Conservation (phyloP, 352 stramenopile genomes). For the Phytophthora agathidicida region DNA sequence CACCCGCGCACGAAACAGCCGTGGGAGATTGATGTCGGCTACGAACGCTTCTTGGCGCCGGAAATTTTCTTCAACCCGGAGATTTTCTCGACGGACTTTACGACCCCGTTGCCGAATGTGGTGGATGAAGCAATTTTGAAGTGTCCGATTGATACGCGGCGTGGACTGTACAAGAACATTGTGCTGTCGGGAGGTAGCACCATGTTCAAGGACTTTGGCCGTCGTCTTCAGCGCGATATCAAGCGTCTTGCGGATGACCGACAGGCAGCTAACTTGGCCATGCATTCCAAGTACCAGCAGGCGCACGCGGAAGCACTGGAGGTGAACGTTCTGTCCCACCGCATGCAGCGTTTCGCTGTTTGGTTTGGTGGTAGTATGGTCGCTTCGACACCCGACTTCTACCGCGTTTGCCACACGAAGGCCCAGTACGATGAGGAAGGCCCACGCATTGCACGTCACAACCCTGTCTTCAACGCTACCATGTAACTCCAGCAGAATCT, state of each 20-base stretch:
- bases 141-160: conserved; percentile 95
- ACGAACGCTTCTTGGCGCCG: conserved; percentile 94
- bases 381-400: conserved; percentile 94
- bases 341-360: conserved; percentile 94
- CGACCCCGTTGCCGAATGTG: conserved; percentile 91
- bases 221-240: conserved; percentile 94
- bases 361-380: conserved; percentile 96
- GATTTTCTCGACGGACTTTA: conserved; percentile 95
- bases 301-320: conserved; percentile 80
- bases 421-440: conserved; percentile 97
- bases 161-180: conserved; percentile 97
- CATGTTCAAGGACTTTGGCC: conserved; percentile 98
- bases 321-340: conserved; percentile 95
- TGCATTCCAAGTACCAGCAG: conserved; percentile 76
- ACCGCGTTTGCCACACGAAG: conserved; percentile 96
- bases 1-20: conserved; percentile 81
- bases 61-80: conserved; percentile 98
- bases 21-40: conserved; percentile 92
- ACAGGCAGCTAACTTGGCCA: conserved; percentile 87
- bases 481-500: conserved; percentile 75
- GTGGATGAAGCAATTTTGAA: conserved; percentile 96
- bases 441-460: conserved; percentile 94
- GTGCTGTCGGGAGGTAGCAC: conserved; percentile 95
- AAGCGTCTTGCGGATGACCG: conserved; percentile 92
- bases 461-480: conserved; percentile 94